Percentiles rank a stretch among this genome's conserved stretches.
Conservation (phyloP, 139 green algal species). For the Astrephomene gubernaculifera region DNA sequence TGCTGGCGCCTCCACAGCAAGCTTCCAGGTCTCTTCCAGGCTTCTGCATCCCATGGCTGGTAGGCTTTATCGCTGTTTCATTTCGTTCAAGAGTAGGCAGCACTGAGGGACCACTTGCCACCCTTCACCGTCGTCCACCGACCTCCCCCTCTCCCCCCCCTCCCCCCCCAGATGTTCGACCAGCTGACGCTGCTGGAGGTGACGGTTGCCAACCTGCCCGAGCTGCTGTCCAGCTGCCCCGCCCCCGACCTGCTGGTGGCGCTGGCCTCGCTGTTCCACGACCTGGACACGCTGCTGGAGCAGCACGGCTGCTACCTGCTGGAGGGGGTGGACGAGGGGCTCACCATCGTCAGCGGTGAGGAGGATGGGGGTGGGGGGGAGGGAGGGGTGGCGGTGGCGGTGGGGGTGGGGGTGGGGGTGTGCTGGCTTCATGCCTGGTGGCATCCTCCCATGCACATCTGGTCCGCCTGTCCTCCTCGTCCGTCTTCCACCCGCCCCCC, state of each 20-base stretch:
- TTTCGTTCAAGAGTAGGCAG: too few relatives aligned
- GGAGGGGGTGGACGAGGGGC: slow-evolving; percentile 31
- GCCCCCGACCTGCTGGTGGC: slow-evolving; percentile 35
- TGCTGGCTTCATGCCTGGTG: too few relatives aligned
- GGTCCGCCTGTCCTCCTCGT: too few relatives aligned
- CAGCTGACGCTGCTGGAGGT: slow-evolving; percentile 46
- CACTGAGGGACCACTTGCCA: too few relatives aligned
- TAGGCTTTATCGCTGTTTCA: too few relatives aligned
- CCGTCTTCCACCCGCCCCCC: too few relatives aligned
- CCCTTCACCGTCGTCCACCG: too few relatives aligned
- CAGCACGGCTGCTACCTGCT: slow-evolving; percentile 50
- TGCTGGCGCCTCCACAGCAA: too few relatives aligned
- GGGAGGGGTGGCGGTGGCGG: not conserved
- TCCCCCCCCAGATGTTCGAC: slow-evolving; percentile 42
- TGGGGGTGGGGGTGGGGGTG: not conserved
- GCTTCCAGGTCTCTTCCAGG: too few relatives aligned
- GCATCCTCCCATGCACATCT: too few relatives aligned
- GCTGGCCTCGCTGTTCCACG: slow-evolving; percentile 33
- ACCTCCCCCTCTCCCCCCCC: not conserved
- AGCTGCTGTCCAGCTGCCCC: slow-evolving; percentile 26
- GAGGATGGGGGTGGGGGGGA: not conserved
- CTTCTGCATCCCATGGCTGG: too few relatives aligned
- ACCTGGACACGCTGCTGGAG: slow-evolving; percentile 46
- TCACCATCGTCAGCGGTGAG: slow-evolving; percentile 43
- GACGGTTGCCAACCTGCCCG: slow-evolving; percentile 10